Evolutionary conservation across 257 asterid genomes (phyloP), one percentile per base, ranked within the genome.

Genomic region (Prunella vulgaris): DNA sequence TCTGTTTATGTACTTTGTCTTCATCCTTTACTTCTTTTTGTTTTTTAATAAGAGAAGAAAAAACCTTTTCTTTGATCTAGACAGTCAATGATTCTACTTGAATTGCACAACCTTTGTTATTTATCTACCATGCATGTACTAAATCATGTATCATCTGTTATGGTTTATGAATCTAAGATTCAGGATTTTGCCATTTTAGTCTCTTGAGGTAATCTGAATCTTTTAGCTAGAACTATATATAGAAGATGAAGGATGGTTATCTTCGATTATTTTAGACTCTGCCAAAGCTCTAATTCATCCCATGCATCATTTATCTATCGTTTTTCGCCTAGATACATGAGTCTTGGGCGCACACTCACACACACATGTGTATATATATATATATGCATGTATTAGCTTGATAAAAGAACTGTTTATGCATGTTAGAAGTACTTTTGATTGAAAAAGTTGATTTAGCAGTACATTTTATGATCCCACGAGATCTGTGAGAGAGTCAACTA

Each of bases 391-490:
- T 17, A 64, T 64, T 15, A 18, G 12, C 20, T 13, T 22, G 51
- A 46, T 25, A 24, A 64, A 3, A 25, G n/a, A 51, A 61, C 28
- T 49, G 44, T 59, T 24, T 58, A 21, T 40, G 74, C 60, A 68
- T 74, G 65, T 60, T 74, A 40, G 40, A 13, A 48, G 35, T 58
- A 44, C 21, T 2, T 10, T 22, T 56, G 0, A n/a, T 38, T 54
- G 67, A 56, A 64, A 37, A n/a, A 35, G 64, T 74, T 51, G 71
- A 58, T 49, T n/a, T 59, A 37, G 66, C 54, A 64, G 44, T 54
- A 64, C 52, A 38, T 58, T 72, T 37, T 44, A 2, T 28, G 60
- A 75, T 79, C 80, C 78, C 60, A 75, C 75, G 78, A 66, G 76
- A 75, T 63, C 66, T 27, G 74, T 37, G 74, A 20, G 54, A 69